Evolutionary conservation across 345 rosid genomes (phyloP), one percentile per base, ranked within the genome.

Genomic region (Lepidium didymum): DNA sequence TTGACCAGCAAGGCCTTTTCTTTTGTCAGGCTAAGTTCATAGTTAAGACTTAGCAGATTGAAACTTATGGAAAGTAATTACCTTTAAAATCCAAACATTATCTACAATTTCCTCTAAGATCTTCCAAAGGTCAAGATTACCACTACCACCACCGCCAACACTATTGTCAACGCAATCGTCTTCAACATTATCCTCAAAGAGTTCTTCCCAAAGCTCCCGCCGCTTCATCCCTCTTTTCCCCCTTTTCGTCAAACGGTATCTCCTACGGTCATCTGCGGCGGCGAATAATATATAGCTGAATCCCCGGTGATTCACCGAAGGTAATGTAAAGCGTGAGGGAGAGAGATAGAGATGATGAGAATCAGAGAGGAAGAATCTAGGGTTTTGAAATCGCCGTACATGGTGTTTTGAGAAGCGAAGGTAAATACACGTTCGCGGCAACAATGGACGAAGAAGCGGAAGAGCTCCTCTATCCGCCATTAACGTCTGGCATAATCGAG

Each of bases 41-140:
- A 54, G 11, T 23, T 4, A 37, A 62, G 9, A 16, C 12, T 18
- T 46, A 45, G 53, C 16, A 18, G 21, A 50, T 19, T 14, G 37
- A 41, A 42, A 27, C 14, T 37, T 7, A 14, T 27, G 3, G 33
- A 49, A 69, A 29, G 19, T n/a, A 8, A 62, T 67, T 68, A 75
- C 78, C 78, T 75, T 75, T 21, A 75, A 42, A 68, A 75, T 68
- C 78, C 78, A 75, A 41, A 75, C 78, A 75, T 75, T 75, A 10
- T 75, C 74, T 54, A 75, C 40, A 38, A 68, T 38, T 41, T 75
- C 78, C 10, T 47, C 69, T 68, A 68, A 40, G 31, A 75, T 62
- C 54, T 68, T 68, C 78, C 78, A 75, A 36, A 68, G 54, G 14
- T 68, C 78, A 8, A 45, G 4, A 7, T 44, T 38, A 33, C 35